phyloP scores from a whole-genome alignment of 2,329 filamentous ascomycete genomes.

The Hymenoscyphus infarciens region DNA sequence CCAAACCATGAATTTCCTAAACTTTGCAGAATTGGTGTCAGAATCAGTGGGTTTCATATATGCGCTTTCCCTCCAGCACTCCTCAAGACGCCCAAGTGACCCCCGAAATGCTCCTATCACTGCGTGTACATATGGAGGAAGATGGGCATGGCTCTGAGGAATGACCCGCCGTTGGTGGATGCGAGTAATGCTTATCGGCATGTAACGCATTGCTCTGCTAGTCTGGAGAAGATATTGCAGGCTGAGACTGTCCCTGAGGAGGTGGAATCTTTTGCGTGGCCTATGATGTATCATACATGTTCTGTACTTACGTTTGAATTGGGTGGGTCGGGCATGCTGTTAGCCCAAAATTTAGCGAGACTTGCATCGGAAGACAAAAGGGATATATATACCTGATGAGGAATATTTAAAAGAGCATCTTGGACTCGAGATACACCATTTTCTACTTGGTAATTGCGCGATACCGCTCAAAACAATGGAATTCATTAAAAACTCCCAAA shows the following conservation, averaged over 20 bases:
- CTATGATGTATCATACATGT: neutral
- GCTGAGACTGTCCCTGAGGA: neutral
- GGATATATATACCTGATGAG: no score
- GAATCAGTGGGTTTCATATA: neutral
- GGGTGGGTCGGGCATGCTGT: neutral
- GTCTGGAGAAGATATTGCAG: neutral
- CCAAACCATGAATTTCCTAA: neutral
- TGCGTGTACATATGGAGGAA: neutral
- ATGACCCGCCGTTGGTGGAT: neutral
- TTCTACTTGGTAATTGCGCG: no score
- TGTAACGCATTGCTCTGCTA: neutral
- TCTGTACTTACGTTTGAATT: neutral
- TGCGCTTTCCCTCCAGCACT: neutral
- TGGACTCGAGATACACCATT: no score
- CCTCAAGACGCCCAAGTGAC: neutral
- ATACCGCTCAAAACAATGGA: no score
- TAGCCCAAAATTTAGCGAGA: neutral
- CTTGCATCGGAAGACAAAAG: neutral
- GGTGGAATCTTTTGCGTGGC: neutral
- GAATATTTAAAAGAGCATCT: no score
- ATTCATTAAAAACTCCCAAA: no score
- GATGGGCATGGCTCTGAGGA: neutral
- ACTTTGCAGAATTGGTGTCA: neutral
- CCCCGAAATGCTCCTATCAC: neutral
- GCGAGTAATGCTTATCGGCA: neutral